Percentiles rank a stretch among this genome's conserved stretches.
These are phyloP conservation scores for Juncus effusus DNA, from an alignment of 176 grass and related monocot species.

Conservation along the genomic window DNA sequence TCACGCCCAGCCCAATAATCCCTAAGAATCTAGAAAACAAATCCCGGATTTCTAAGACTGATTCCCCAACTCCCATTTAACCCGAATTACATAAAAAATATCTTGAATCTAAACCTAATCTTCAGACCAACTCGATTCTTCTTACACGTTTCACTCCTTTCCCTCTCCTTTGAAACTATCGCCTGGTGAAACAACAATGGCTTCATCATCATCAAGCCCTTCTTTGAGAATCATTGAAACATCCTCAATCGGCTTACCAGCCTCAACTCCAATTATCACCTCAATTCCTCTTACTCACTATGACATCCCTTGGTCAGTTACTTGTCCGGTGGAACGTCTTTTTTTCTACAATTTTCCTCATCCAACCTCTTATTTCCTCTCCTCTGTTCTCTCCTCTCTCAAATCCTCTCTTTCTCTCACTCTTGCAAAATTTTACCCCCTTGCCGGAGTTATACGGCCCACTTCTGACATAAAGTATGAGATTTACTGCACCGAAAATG, in stretches of 20 bases:
- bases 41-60: no score
- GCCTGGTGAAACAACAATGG: no score
- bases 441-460: constrained; percentile 7
- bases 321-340: constrained; percentile 34
- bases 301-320: constrained; percentile 27
- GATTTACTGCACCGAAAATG: background rate
- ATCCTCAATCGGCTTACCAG: constrained; percentile 12
- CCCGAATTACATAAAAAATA: no score
- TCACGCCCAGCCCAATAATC: no score
- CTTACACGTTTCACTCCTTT: no score
- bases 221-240: constrained; percentile 18
- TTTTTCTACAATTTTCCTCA: constrained; percentile 35
- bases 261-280: background rate
- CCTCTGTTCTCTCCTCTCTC: constrained; percentile 21
- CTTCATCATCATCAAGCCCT: background rate
- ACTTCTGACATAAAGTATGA: background rate
- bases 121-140: no score
- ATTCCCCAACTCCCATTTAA: no score
- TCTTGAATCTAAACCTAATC: no score
- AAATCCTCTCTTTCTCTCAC: constrained; percentile 20
- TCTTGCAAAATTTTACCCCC: constrained; percentile 22
- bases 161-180: no score
- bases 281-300: constrained; percentile 39
- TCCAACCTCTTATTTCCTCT: constrained; percentile 6
- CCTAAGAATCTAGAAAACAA: no score